Evolutionary conservation across 208 protist species (phyloP).

Genomic region (Leishmania tropica): DNA sequence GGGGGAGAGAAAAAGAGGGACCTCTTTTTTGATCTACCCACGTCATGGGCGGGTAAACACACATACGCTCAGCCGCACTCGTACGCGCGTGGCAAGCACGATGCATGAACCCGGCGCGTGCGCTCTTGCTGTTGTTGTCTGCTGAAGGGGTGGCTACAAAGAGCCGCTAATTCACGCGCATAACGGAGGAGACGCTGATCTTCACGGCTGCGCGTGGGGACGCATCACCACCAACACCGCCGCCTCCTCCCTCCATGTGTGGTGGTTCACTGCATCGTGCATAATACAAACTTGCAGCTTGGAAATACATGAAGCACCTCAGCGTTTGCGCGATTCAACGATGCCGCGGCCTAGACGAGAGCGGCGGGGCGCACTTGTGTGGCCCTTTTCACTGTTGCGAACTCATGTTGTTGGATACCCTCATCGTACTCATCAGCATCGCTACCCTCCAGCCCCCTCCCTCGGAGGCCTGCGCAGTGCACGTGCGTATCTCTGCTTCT

Average conservation of each 20-base stretch:
- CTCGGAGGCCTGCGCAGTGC: neutral
- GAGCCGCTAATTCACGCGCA: neutral
- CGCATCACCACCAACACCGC: neutral
- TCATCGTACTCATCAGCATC: neutral
- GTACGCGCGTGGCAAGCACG: neutral
- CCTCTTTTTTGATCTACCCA: neutral
- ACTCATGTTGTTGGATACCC: neutral
- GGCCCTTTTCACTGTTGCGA: neutral
- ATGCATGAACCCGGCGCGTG: too few relatives aligned
- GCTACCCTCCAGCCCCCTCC: neutral
- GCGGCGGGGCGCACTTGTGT: too few relatives aligned
- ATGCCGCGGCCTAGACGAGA: neutral
- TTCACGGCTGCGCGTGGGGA: neutral
- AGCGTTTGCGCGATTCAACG: neutral
- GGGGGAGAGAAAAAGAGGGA: neutral
- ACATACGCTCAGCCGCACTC: neutral
- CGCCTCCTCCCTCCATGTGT: neutral
- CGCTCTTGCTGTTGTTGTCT: neutral
- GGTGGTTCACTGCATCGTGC: neutral
- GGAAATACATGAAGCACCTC: neutral
- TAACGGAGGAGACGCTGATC: neutral
- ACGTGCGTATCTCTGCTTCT: neutral
- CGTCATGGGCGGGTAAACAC: neutral
- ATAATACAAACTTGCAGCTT: neutral
- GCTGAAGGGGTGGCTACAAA: neutral